Evolutionary conservation across 257 asterid genomes (phyloP).

Genomic region (Nicotiana benthamiana): DNA sequence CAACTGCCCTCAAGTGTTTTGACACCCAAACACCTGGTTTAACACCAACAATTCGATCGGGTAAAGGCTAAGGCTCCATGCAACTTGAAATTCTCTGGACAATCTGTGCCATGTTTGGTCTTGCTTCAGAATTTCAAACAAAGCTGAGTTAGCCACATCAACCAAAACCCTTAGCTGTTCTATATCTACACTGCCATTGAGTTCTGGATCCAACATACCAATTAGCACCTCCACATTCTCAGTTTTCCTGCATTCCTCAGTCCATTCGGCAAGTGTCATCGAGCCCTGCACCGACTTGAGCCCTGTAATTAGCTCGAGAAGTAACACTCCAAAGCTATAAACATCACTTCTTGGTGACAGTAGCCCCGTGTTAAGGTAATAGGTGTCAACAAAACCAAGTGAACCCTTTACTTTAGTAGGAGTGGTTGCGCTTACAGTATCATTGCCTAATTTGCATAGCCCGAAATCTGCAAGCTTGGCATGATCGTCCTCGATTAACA

Average conservation of each 20-base stretch:
- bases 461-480: slow-evolving; percentile 80
- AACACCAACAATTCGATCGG: too few relatives aligned
- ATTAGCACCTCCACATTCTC: slow-evolving; percentile 29
- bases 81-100: slow-evolving; percentile 39
- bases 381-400: slow-evolving; percentile 58
- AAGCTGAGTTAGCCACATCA: slow-evolving; percentile 50
- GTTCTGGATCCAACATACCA: slow-evolving; percentile 51
- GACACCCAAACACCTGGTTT: too few relatives aligned
- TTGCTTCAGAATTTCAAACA: slow-evolving; percentile 38
- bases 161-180: slow-evolving; percentile 43
- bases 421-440: slow-evolving; percentile 35
- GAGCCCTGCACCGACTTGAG: slow-evolving; percentile 63
- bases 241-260: slow-evolving; percentile 43
- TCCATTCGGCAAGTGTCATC: slow-evolving; percentile 60
- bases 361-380: slow-evolving; percentile 52
- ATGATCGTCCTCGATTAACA: slow-evolving; percentile 40
- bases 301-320: slow-evolving; percentile 68
- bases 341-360: slow-evolving; percentile 69
- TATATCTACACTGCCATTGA: slow-evolving; percentile 24
- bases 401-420: slow-evolving; percentile 63
- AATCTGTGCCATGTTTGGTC: slow-evolving; percentile 63
- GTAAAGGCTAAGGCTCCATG: slow-evolving; percentile 22
- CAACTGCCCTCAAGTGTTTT: too few relatives aligned
- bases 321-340: slow-evolving; percentile 61
- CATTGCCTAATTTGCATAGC: slow-evolving; percentile 62